Percentiles rank a stretch among this genome's conserved stretches.
Evolutionary conservation across 2,329 filamentous ascomycete species (phyloP).

Genomic region (Xylariaceae sp.): DNA sequence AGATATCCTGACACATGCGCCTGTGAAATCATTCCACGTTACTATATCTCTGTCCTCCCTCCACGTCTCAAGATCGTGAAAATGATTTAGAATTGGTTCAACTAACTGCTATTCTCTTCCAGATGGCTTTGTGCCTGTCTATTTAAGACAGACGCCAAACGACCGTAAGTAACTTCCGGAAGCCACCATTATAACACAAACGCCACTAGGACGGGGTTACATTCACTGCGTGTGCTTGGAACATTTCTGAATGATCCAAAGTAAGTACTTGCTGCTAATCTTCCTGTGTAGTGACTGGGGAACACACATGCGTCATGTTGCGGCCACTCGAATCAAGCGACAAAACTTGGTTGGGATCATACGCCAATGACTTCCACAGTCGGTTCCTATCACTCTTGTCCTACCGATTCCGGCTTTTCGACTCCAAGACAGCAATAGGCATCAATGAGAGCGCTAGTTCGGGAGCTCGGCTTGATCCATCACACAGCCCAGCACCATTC

Average conservation of each 20-base stretch:
- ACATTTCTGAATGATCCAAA: background rate
- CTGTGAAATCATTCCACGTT: background rate
- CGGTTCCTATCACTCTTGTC: conserved; percentile 88
- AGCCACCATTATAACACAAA: background rate
- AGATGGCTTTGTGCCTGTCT: conserved; percentile 77
- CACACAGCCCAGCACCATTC: conserved; percentile 52
- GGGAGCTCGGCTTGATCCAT: conserved; percentile 63
- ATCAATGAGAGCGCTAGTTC: conserved; percentile 80
- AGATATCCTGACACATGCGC: no score
- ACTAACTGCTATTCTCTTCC: background rate
- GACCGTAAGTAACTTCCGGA: conserved; percentile 46
- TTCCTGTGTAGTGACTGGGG: conserved; percentile 66
- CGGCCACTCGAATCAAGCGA: conserved; percentile 66
- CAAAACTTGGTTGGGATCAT: conserved; percentile 81
- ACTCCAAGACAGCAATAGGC: conserved; percentile 71
- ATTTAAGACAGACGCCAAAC: conserved; percentile 90
- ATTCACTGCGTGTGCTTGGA: background rate
- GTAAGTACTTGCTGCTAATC: background rate
- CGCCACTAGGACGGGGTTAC: background rate
- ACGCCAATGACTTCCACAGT: conserved; percentile 86
- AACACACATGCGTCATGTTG: conserved; percentile 98
- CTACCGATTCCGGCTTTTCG: conserved; percentile 86
- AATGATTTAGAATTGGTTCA: background rate
- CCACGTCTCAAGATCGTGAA: background rate
- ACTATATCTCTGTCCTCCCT: background rate